phyloP scores from a whole-genome alignment of 2,329 filamentous ascomycete species.

The Phaeosphaeriaceae sp. region DNA sequence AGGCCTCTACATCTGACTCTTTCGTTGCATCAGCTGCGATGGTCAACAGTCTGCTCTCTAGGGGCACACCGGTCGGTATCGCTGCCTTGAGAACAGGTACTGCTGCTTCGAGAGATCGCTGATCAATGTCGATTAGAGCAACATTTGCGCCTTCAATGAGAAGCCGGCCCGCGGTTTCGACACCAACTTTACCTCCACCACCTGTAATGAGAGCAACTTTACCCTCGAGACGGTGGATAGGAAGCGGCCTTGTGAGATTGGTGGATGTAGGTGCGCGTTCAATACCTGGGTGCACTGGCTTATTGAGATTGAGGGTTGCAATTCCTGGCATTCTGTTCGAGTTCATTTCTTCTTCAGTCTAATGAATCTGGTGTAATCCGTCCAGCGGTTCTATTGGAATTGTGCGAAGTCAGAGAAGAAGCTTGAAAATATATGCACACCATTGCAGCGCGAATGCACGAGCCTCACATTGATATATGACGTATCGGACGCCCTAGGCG shows the following conservation, averaged over 20 bases:
- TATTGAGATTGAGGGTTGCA: constrained; percentile 33
- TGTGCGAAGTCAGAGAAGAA: not conserved
- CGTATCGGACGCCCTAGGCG: constrained; percentile 36
- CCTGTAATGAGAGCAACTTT: constrained; percentile 45
- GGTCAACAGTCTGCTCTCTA: constrained; percentile 36
- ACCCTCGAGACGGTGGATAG: constrained; percentile 38
- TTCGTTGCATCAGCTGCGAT: constrained; percentile 45
- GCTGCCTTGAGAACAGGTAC: constrained; percentile 32
- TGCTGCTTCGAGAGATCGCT: constrained; percentile 32
- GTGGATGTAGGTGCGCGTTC: constrained; percentile 35
- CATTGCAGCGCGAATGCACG: constrained; percentile 11
- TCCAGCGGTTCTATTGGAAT: constrained; percentile 15
- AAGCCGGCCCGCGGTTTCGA: constrained; percentile 45
- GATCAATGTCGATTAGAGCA: constrained; percentile 44
- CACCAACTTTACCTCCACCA: constrained; percentile 40
- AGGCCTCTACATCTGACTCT: constrained; percentile 37
- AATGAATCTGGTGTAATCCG: constrained; percentile 3
- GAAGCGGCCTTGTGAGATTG: constrained; percentile 33
- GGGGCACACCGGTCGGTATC: constrained; percentile 31
- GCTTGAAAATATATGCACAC: constrained; percentile 7
- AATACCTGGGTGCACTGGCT: constrained; percentile 29
- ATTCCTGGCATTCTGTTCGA: constrained; percentile 24
- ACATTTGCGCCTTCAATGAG: constrained; percentile 48
- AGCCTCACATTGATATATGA: constrained; percentile 27
- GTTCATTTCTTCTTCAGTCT: constrained; percentile 1